These are phyloP conservation scores for Taphrina communis DNA, from an alignment of 1,139 yeast species.

Conservation along the genomic window DNA sequence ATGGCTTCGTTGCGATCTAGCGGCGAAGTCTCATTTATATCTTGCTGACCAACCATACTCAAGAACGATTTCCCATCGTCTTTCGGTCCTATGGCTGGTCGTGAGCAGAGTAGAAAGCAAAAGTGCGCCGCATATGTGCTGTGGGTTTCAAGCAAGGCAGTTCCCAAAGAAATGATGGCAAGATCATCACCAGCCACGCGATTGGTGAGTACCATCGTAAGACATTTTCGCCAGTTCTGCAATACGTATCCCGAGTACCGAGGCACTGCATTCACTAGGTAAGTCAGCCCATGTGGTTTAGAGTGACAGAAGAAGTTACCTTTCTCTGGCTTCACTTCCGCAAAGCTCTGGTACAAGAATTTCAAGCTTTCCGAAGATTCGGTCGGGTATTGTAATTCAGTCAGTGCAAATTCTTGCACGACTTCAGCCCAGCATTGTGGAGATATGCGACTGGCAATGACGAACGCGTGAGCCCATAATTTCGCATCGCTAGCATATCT, in stretches of 20 bases:
- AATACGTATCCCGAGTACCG: neutral
- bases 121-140: constrained; percentile 51
- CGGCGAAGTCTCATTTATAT: constrained; percentile 41
- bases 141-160: constrained; percentile 49
- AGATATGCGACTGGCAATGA: constrained; percentile 71
- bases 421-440: constrained; percentile 66
- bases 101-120: constrained; percentile 44
- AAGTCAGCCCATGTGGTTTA: neutral
- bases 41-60: constrained; percentile 49
- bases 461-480: constrained; percentile 79
- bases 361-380: constrained; percentile 60
- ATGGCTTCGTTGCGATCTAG: constrained; percentile 55
- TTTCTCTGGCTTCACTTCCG: constrained; percentile 56
- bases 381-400: constrained; percentile 54
- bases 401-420: constrained; percentile 59
- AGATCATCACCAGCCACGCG: constrained; percentile 50
- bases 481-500: constrained; percentile 65
- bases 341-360: constrained; percentile 65
- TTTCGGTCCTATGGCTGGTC: constrained; percentile 41
- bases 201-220: constrained; percentile 32
- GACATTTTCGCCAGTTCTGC: constrained; percentile 25
- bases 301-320: constrained; percentile 1
- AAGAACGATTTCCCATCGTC: constrained; percentile 46
- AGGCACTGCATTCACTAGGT: neutral
- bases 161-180: constrained; percentile 52